A percentile compares a stretch with the other conserved stretches of the same genome.
Evolutionary conservation across 208 protist genomes (phyloP).

Genomic region (Leishmania amazonensis): DNA sequence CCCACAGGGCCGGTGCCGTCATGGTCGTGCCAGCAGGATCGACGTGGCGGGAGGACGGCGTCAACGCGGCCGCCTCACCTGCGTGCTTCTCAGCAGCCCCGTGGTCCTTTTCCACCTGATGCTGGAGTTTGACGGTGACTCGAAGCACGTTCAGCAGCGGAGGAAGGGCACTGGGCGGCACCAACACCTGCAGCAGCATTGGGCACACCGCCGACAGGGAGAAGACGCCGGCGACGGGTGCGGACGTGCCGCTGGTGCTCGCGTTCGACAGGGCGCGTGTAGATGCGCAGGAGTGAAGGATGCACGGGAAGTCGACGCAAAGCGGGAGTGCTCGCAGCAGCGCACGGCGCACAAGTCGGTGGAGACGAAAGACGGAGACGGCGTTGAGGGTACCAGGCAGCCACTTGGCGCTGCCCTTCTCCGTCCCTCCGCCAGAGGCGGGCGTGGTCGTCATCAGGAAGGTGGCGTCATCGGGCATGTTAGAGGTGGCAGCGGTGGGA

Average conservation of each 20-base stretch:
- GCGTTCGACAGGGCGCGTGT: neutral
- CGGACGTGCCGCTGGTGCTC: neutral
- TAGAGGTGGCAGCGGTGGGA: neutral
- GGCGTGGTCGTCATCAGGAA: conserved; percentile 16
- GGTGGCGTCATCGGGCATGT: conserved; percentile 27
- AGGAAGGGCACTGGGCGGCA: conserved; percentile 31
- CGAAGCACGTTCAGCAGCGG: conserved; percentile 25
- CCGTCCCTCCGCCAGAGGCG: neutral
- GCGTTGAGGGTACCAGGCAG: conserved; percentile 33
- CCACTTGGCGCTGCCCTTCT: conserved; percentile 10
- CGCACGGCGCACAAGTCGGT: conserved; percentile 45
- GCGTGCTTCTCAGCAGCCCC: neutral
- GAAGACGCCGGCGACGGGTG: conserved; percentile 6
- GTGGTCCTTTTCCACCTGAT: conserved; percentile 5
- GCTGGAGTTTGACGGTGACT: conserved; percentile 2
- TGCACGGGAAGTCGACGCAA: conserved; percentile 32
- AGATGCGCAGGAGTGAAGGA: neutral
- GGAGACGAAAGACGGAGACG: conserved; percentile 44
- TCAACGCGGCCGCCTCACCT: neutral
- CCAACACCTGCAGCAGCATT: conserved; percentile 45
- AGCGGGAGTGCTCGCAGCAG: conserved; percentile 51
- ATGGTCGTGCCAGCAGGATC: conserved; percentile 4
- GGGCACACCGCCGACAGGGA: conserved; percentile 33
- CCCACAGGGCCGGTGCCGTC: conserved; percentile 15
- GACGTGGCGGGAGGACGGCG: neutral